Evolutionary conservation across 176 grass and related monocot genomes (phyloP), one percentile per base, ranked within the genome.

Genomic region (Avena sativa): DNA sequence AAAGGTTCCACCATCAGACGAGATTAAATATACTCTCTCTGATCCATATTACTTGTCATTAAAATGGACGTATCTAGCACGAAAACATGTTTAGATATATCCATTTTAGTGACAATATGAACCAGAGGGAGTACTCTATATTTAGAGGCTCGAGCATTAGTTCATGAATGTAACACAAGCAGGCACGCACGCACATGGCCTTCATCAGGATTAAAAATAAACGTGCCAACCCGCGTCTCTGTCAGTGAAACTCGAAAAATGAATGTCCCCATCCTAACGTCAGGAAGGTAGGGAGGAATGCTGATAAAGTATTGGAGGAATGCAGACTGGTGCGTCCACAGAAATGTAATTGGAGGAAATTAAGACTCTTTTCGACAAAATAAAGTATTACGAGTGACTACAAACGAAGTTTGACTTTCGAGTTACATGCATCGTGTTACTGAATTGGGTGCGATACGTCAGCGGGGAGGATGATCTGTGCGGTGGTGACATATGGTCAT

Each of bases 231-330:
- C 14, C 23, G 13, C 52, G 47, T 61, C 50, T 58, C 51, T 76
- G 55, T 81, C 82, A 44, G 1, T 15, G 52, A 51, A 56, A 21
- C 20, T 53, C 1, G 60, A n/a, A n/a, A 49, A 26, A 79, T 32
- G 63, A 63, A 50, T 17, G 71, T 88, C 85, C 5, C 61, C 66
- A 11, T 87, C 85, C 75, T 87, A 91, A 87, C 85, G 16, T 36
- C 28, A 9, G 47, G 52, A 10, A 19, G 19, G 57, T 79, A 17
- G 9, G 47, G 23, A 34, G 32, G 2, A 34, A 34, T 34, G 32
- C 32, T 34, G 3, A 4, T 34, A 34, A 34, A 34, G 0, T 34
- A 34, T 34, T 34, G 32, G 32, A 34, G 32, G 32, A 34, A 34
- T 3, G 32, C 32, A 34, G 32, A 34, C 32, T 3, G 32, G 32